Evolutionary conservation across 2,329 filamentous ascomycete species (phyloP).

Genomic region (Elsinoe batatas): DNA sequence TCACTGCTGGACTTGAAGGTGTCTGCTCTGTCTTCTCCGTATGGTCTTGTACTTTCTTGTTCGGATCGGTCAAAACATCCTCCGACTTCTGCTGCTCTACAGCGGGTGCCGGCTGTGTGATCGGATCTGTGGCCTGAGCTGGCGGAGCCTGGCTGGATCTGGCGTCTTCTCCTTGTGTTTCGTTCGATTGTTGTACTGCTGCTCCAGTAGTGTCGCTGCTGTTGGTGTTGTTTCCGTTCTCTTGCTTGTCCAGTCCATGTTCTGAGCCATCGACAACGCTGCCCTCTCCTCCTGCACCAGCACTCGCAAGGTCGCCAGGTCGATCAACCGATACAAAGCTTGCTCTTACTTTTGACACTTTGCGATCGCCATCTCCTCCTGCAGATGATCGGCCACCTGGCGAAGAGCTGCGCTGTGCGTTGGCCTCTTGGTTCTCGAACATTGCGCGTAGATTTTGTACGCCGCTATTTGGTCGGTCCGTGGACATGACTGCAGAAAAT

Average conservation of each 20-base stretch:
- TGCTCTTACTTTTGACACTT: conserved; percentile 37
- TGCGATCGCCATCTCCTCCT: conserved; percentile 21
- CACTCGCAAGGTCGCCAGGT: conserved; percentile 15
- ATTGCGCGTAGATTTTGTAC: conserved; percentile 41
- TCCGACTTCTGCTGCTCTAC: too few species aligned
- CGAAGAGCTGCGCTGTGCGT: conserved; percentile 28
- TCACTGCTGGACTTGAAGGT: not conserved
- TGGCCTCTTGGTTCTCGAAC: conserved; percentile 37
- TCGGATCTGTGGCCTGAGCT: too few species aligned
- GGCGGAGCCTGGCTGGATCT: too few species aligned
- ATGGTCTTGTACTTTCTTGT: too few species aligned
- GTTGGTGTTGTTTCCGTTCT: too few species aligned
- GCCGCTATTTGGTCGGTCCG: conserved; percentile 30
- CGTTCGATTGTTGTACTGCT: too few species aligned
- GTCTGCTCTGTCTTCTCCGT: too few species aligned
- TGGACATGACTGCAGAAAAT: conserved; percentile 35
- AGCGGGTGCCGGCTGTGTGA: too few species aligned
- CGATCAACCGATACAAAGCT: conserved; percentile 40
- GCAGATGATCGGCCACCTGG: conserved; percentile 21
- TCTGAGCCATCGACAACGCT: conserved; percentile 31
- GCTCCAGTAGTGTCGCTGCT: too few species aligned
- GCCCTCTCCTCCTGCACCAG: conserved; percentile 30
- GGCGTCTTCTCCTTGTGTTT: too few species aligned
- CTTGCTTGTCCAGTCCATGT: conserved; percentile 18
- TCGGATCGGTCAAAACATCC: too few species aligned